Percentiles rank a stretch among this genome's conserved stretches.
Evolutionary conservation across 805 yeast genomes (phyloP).

Genomic region (Hanseniaspora clermontiae): DNA sequence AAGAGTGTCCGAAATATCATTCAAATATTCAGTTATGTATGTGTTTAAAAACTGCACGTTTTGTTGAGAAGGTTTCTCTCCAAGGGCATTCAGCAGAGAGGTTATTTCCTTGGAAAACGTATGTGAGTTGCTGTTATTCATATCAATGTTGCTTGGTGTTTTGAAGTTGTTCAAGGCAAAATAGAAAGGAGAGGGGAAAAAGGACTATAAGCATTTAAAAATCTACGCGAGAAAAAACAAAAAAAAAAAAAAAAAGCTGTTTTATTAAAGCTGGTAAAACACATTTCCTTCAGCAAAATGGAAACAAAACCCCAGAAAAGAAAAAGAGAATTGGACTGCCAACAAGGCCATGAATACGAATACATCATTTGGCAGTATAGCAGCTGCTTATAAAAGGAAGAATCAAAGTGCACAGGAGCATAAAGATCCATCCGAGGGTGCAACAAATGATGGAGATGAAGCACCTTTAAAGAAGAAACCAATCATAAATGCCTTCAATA

Average conservation of each 20-base stretch:
- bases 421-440: neutral
- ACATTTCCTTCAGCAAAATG: too few relatives aligned
- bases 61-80: neutral
- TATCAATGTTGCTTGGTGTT: neutral
- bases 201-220: too few relatives aligned
- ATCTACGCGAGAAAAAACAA: too few relatives aligned
- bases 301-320: too few relatives aligned
- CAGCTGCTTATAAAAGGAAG: conserved; percentile 55
- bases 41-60: conserved; percentile 2
- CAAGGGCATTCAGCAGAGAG: conserved; percentile 2
- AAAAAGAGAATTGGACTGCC: too few relatives aligned
- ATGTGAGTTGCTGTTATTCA: neutral
- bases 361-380: conserved; percentile 55
- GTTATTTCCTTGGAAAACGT: conserved; percentile 1
- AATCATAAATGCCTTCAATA: conserved; percentile 6
- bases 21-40: conserved; percentile 1
- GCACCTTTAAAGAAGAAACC: conserved; percentile 2
- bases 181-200: too few relatives aligned
- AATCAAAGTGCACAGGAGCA: conserved; percentile 25
- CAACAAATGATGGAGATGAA: conserved; percentile 4
- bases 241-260: too few relatives aligned
- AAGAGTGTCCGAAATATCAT: conserved; percentile 2
- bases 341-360: conserved; percentile 27
- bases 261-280: too few relatives aligned
- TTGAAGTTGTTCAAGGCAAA: neutral